These are phyloP conservation scores for Coemansia sp. DNA, from an alignment of 192 early-diverging fungal species.

Conservation along the genomic window DNA sequence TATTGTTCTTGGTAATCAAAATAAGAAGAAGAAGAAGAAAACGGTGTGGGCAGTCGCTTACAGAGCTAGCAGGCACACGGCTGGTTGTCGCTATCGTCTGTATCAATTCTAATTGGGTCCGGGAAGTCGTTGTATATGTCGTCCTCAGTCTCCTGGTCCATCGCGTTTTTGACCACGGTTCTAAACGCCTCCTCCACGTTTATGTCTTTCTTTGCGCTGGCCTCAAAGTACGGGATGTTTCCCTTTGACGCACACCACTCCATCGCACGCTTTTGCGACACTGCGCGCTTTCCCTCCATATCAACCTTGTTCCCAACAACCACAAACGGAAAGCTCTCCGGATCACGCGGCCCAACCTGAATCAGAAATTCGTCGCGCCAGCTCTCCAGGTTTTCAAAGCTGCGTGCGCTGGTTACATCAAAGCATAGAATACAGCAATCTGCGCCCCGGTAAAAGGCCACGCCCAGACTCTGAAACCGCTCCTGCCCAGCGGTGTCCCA, in stretches of 20 bases:
- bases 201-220: conserved; percentile 95
- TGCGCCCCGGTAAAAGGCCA: conserved; percentile 98
- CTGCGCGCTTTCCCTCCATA: conserved; percentile 85
- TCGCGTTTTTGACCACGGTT: conserved; percentile 90
- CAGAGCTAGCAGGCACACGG: conserved; percentile 65
- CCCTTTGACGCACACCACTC: conserved; percentile 96
- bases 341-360: conserved; percentile 89
- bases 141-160: conserved; percentile 86
- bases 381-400: conserved; percentile 93
- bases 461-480: conserved; percentile 96
- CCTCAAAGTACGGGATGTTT: conserved; percentile 97
- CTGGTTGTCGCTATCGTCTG: conserved; percentile 62
- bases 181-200: conserved; percentile 98
- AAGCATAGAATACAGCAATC: conserved; percentile 98
- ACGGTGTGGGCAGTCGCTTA: background rate
- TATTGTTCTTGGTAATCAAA: background rate
- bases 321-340: conserved; percentile 99
- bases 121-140: conserved; percentile 69
- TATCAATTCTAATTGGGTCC: conserved; percentile 87
- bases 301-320: conserved; percentile 99
- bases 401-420: conserved; percentile 93
- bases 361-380: conserved; percentile 99
- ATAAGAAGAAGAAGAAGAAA: background rate
- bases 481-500: conserved; percentile 99
- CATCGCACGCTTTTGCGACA: conserved; percentile 93